Evolutionary conservation across 495 filamentous ascomycete species (phyloP).

Genomic region (Pseudomonodictys pantanalensis): DNA sequence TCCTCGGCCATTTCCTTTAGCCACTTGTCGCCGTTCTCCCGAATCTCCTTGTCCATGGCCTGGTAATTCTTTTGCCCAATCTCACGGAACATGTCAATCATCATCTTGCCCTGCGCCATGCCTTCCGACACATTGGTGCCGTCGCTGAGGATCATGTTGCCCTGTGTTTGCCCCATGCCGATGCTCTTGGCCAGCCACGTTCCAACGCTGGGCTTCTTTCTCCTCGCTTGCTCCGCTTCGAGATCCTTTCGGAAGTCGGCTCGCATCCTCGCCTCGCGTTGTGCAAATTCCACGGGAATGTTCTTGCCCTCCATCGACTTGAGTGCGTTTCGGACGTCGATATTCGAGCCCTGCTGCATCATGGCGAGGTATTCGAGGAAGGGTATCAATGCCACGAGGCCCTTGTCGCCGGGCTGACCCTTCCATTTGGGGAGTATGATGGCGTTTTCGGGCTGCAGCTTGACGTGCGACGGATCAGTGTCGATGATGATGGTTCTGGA

Average conservation of each 20-base stretch:
- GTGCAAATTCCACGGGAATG: conserved; percentile 84
- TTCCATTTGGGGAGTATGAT: conserved; percentile 88
- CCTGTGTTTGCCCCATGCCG: conserved; percentile 60
- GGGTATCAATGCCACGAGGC: conserved; percentile 82
- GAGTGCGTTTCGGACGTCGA: conserved; percentile 78
- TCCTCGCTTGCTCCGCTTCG: conserved; percentile 66
- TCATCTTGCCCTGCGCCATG: conserved; percentile 86
- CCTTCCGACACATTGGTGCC: conserved; percentile 69
- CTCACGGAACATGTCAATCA: conserved; percentile 88
- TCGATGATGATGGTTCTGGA: conserved; percentile 93
- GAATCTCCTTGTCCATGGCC: conserved; percentile 80
- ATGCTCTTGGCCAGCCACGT: conserved; percentile 64
- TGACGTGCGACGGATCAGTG: conserved; percentile 74
- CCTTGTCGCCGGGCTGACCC: conserved; percentile 75
- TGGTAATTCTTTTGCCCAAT: conserved; percentile 86
- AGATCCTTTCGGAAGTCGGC: conserved; percentile 75
- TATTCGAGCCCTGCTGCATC: conserved; percentile 62
- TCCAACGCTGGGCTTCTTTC: conserved; percentile 53
- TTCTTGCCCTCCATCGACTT: conserved; percentile 81
- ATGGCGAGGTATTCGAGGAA: conserved; percentile 95
- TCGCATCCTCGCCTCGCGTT: conserved; percentile 79
- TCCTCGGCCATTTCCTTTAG: conserved; percentile 83
- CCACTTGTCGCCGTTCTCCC: conserved; percentile 90
- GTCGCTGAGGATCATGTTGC: conserved; percentile 53
- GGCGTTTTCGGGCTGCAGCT: conserved; percentile 87